These are phyloP conservation scores for Talaromyces pinophilus DNA, from an alignment of 2,329 filamentous ascomycete genomes.

Conservation along the genomic window DNA sequence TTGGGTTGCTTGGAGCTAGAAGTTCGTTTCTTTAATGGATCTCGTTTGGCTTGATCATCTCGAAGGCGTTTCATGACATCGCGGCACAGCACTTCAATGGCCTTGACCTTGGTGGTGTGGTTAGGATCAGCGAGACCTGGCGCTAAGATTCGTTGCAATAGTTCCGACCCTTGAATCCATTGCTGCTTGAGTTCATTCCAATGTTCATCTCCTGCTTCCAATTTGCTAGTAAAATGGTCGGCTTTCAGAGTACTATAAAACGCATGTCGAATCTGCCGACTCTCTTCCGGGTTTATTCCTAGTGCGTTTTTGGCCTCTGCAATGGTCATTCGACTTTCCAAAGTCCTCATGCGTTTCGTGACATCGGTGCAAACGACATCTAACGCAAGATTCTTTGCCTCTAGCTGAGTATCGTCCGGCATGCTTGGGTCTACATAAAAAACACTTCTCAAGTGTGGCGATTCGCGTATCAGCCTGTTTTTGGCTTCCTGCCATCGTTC, in stretches of 20 bases:
- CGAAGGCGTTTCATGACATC: conserved; percentile 77
- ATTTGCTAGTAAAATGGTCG: conserved; percentile 70
- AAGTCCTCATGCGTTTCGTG: conserved; percentile 72
- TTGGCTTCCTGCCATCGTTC: conserved; percentile 74
- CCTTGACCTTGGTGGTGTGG: conserved; percentile 60
- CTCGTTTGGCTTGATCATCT: conserved; percentile 63
- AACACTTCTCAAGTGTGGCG: conserved; percentile 62
- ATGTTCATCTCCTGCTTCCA: conserved; percentile 69
- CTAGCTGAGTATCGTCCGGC: conserved; percentile 56
- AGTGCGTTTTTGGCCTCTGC: conserved; percentile 72
- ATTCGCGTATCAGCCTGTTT: conserved; percentile 64
- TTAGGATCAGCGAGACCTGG: conserved; percentile 55
- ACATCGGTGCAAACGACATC: conserved; percentile 81
- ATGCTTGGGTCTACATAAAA: conserved; percentile 60
- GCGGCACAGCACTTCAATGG: conserved; percentile 69
- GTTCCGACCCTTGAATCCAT: conserved; percentile 63
- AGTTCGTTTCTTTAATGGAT: conserved; percentile 49
- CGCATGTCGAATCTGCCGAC: conserved; percentile 63
- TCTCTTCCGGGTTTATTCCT: conserved; percentile 67
- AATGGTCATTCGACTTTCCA: conserved; percentile 68
- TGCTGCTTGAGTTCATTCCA: conserved; percentile 69
- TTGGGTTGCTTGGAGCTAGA: conserved; percentile 28
- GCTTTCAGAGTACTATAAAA: conserved; percentile 67
- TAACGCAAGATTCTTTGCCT: conserved; percentile 67
- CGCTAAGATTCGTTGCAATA: conserved; percentile 58